Evolutionary conservation across 2,329 filamentous ascomycete genomes (phyloP).

Genomic region (Fusarium staphyleae): DNA sequence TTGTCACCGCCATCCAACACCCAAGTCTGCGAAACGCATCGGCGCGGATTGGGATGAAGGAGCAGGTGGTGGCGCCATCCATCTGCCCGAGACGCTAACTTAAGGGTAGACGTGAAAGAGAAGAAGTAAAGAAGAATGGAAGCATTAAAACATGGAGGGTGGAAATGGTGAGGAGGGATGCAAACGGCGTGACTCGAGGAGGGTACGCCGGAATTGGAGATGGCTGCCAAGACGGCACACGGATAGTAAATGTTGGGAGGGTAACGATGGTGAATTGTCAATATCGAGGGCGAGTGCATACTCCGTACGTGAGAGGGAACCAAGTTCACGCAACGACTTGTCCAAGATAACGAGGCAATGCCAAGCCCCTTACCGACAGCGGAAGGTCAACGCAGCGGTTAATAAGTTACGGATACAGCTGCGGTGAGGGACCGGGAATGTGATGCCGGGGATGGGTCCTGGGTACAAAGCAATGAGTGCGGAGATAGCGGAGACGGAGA

Average conservation of each 20-base stretch:
- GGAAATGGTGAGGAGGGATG: background rate
- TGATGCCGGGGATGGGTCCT: constrained; percentile 11
- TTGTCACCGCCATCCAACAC: constrained; percentile 12
- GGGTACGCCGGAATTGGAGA: background rate
- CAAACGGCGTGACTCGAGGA: background rate
- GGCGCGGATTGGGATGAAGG: background rate
- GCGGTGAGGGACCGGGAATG: constrained; percentile 1
- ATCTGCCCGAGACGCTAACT: constrained; percentile 15
- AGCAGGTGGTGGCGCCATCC: constrained; percentile 29
- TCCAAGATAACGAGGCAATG: constrained; percentile 14
- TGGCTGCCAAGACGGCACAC: constrained; percentile 11
- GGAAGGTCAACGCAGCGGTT: background rate
- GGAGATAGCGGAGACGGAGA: constrained; percentile 35
- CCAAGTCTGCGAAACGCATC: background rate
- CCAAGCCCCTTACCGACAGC: constrained; percentile 12
- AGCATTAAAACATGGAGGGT: constrained; percentile 1
- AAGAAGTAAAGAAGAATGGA: constrained; percentile 31
- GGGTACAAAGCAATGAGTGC: constrained; percentile 34
- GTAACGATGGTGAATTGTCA: too few species aligned
- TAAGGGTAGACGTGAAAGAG: constrained; percentile 16
- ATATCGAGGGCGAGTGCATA: too few species aligned
- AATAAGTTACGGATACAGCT: background rate
- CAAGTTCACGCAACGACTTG: constrained; percentile 8
- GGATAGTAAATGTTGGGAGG: constrained; percentile 1
- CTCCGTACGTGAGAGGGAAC: too few species aligned